Conservation (phyloP, 2,329 filamentous ascomycete species). For the Fusarium siculi region DNA sequence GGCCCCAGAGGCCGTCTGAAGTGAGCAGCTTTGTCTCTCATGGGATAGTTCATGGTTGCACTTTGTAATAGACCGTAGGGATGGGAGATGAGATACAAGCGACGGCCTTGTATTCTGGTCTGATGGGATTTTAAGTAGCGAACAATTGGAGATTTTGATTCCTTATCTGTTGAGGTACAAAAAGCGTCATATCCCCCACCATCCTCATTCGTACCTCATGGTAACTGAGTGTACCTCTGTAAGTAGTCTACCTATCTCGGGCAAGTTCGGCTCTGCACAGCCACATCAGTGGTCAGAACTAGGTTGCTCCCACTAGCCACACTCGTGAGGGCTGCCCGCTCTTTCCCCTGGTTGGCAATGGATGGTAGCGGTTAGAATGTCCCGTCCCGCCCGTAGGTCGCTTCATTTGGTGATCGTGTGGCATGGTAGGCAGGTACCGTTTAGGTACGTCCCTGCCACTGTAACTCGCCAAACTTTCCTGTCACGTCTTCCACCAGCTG, state of each 20-base stretch:
- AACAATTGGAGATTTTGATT: not conserved
- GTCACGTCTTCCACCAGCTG: conserved; percentile 33
- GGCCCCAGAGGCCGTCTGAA: not conserved
- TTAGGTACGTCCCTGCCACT: conserved; percentile 24
- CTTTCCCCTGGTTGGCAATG: conserved; percentile 15
- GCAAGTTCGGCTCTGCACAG: conserved; percentile 9
- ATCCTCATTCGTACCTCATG: not conserved
- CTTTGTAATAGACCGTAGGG: not conserved
- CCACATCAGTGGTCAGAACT: conserved; percentile 1
- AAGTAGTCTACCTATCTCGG: not conserved
- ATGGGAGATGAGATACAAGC: not conserved
- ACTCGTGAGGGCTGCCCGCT: conserved; percentile 19
- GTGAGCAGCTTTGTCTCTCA: conserved; percentile 1
- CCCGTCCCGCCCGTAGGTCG: conserved; percentile 18
- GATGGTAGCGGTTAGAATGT: conserved; percentile 23
- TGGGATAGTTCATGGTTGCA: conserved; percentile 5
- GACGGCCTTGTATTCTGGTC: not conserved
- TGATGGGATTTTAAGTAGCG: not conserved
- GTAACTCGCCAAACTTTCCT: conserved; percentile 40
- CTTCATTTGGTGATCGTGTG: conserved; percentile 7
- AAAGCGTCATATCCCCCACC: conserved; percentile 29
- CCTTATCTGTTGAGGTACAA: not conserved
- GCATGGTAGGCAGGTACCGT: conserved; percentile 29
- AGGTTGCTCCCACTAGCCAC: conserved; percentile 16
- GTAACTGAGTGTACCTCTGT: not conserved